Base-by-base conservation (phyloP, 129 eudicot species). In the Pittosporum tobira region DNA sequence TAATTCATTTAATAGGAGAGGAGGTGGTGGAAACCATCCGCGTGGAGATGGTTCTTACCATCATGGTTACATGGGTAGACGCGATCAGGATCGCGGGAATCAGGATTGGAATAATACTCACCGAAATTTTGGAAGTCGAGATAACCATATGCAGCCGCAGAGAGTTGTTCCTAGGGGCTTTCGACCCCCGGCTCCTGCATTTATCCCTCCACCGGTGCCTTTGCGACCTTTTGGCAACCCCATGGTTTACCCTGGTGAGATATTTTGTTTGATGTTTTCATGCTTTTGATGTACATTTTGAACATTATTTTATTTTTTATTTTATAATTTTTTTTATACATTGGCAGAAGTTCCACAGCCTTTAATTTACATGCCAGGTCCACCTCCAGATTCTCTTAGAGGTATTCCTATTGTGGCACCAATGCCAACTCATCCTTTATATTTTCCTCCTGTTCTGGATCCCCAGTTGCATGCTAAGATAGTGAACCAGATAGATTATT, bases 401-500 rank as follows among this genome's bases (percentile, higher is more conserved):
- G 86, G 72, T 27, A 46, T 79, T 74, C 81, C 88, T 62, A 58
- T 77, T 68, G 81, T 63, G 67, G 27, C 82, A 58, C 93, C 80
- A 31, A 51, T 76, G 51, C 66, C 81, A 8, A 75, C 79, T 51
- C 62, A 47, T 67, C 50, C 75, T 18, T 23, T 67, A 64, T 71
- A 30, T 67, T 67, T 50, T 44, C 62, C 84, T 48, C 66, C 87
- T 23, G n/a, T 69, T 70, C 75, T 38, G 7, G 87, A 85, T 73
- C 86, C 80, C 15, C 80, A 70, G 22, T 57, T 80, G 75, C 77
- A 59, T 57, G 55, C 63, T 18, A 75, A 69, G 62, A 82, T 90
- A 68, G 57, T 77, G 73, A 82, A 73, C 14, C 97, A 90, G 72
- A 90, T 90, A 57, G 87, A 90, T 31, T 90, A 82, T 59, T 90